Percentiles rank a stretch among this genome's conserved stretches.
Evolutionary conservation across 1,284 basidiomycete genomes (phyloP).

Genomic region (Fomitopsis schrenkii): DNA sequence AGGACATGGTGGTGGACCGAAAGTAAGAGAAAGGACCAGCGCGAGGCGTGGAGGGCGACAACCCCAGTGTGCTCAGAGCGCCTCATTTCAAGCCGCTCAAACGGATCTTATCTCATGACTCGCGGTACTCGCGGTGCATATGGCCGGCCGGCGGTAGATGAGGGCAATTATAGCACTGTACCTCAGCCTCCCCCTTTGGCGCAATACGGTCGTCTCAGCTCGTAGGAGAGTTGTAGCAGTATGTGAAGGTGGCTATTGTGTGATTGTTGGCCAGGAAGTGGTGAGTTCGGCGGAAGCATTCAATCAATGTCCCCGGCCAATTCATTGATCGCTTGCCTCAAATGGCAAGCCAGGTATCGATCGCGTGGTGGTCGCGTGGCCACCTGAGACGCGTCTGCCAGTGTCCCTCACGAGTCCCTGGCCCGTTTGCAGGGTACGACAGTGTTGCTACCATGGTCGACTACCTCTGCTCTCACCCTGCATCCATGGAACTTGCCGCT

Average conservation of each 20-base stretch:
- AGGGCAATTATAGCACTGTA: background rate
- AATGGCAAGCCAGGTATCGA: background rate
- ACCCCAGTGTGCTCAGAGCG: background rate
- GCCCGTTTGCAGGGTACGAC: too few relatives aligned
- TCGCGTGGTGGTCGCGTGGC: background rate
- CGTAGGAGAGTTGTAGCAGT: background rate
- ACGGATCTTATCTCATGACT: conserved; percentile 4
- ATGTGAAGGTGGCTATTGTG: background rate
- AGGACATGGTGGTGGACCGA: conserved; percentile 39
- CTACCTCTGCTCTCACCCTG: too few relatives aligned
- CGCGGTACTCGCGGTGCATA: background rate
- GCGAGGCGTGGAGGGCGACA: background rate
- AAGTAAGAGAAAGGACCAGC: conserved; percentile 5
- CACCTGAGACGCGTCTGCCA: too few relatives aligned
- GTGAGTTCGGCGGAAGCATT: background rate
- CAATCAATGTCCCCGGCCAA: background rate
- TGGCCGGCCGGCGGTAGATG: background rate
- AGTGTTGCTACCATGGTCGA: too few relatives aligned
- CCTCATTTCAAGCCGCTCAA: background rate
- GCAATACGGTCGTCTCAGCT: background rate
- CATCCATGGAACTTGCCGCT: too few relatives aligned
- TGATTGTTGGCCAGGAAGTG: background rate
- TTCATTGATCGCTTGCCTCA: background rate
- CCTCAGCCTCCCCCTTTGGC: background rate
- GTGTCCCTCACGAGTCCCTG: too few relatives aligned